These are phyloP conservation scores for Cupressus sempervirens DNA, from an alignment of 75 land plant genomes.

Conservation along the genomic window DNA sequence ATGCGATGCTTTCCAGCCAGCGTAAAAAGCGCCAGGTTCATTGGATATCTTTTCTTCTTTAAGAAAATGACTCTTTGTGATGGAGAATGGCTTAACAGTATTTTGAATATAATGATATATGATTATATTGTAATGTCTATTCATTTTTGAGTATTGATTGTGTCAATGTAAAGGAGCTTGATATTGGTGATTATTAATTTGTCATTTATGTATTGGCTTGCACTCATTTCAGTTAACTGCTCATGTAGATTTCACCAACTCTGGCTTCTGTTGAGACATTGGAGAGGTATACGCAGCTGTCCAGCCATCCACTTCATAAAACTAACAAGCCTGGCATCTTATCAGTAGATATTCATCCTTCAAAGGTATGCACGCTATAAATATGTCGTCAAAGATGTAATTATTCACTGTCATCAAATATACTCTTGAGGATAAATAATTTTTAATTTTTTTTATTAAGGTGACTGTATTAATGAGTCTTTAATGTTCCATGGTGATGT, in stretches of 20 bases:
- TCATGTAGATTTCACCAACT: slow-evolving; percentile 64
- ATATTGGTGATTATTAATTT: not conserved
- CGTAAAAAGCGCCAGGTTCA: slow-evolving; percentile 94
- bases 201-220: not conserved
- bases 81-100: not conserved
- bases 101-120: not conserved
- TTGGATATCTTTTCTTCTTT: not conserved
- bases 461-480: not conserved
- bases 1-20: slow-evolving; percentile 79
- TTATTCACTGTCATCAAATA: not conserved
- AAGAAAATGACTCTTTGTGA: not conserved
- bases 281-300: slow-evolving; percentile 85
- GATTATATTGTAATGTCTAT: not conserved
- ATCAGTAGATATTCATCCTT: slow-evolving; percentile 73
- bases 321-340: slow-evolving; percentile 91
- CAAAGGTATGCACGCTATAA: slow-evolving; percentile 51
- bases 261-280: slow-evolving; percentile 70
- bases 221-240: not conserved
- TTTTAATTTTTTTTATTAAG: not conserved
- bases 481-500: not conserved
- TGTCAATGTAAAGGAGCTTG: not conserved
- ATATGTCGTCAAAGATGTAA: slow-evolving; percentile 8
- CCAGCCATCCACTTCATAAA: slow-evolving; percentile 96
- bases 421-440: not conserved
- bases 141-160: not conserved